A percentile compares a stretch with the other conserved stretches of the same genome.
These are phyloP conservation scores for Monosporascus sp. DNA, from an alignment of 2,329 filamentous ascomycete species.

Conservation along the genomic window DNA sequence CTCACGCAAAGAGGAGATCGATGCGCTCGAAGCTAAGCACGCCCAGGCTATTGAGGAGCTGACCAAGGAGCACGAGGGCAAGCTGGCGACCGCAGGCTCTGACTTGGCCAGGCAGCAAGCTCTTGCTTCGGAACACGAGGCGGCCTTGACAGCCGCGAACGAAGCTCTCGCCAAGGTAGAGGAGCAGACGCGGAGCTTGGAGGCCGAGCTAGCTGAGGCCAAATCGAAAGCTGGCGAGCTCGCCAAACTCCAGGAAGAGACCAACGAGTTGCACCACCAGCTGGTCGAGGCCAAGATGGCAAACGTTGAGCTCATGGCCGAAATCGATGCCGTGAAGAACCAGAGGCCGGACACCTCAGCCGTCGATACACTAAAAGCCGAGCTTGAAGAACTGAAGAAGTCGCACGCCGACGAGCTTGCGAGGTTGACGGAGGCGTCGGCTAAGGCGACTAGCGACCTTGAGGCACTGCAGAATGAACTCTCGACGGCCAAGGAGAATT, in stretches of 20 bases:
- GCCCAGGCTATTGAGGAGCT: constrained; percentile 43
- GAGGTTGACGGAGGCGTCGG: constrained; percentile 21
- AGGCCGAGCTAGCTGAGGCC: constrained; percentile 29
- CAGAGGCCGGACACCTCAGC: constrained; percentile 52
- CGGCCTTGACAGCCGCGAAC: constrained; percentile 30
- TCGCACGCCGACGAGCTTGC: constrained; percentile 40
- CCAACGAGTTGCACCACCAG: constrained; percentile 45
- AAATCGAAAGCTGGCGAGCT: constrained; percentile 34
- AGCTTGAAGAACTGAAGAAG: constrained; percentile 45
- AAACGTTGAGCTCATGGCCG: constrained; percentile 53
- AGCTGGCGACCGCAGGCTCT: constrained; percentile 18
- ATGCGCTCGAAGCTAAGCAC: constrained; percentile 35
- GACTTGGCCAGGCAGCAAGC: constrained; percentile 27
- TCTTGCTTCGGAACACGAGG: constrained; percentile 25
- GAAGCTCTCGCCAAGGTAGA: constrained; percentile 26
- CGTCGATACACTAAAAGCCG: constrained; percentile 44
- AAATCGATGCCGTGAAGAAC: constrained; percentile 53
- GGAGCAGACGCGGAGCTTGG: constrained; percentile 21
- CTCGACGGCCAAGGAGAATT: constrained; percentile 30
- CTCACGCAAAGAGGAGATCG: constrained; percentile 13
- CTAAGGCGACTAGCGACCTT: constrained; percentile 10
- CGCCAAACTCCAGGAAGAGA: constrained; percentile 41
- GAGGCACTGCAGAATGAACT: constrained; percentile 31
- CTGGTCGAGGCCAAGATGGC: constrained; percentile 57
- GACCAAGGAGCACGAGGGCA: constrained; percentile 26